A percentile compares a stretch with the other conserved stretches of the same genome.
These are phyloP conservation scores for Capsella bursapastoris DNA, from an alignment of 345 rosid genomes.

Conservation along the genomic window DNA sequence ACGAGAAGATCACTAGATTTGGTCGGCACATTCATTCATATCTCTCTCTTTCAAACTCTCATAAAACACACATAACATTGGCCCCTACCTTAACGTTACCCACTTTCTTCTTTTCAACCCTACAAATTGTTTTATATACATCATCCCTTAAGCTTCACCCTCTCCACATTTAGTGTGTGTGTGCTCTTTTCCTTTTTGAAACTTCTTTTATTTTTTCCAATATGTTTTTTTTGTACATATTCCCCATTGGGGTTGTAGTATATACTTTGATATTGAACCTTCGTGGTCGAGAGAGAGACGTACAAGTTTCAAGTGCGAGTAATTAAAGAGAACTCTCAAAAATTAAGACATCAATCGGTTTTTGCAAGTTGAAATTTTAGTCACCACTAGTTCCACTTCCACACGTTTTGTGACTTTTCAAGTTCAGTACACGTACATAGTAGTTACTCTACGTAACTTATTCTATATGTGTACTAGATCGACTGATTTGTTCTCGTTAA, in stretches of 20 bases:
- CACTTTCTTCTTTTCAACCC: constrained; percentile 41
- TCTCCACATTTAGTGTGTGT: constrained; percentile 42
- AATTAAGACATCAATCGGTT: no score
- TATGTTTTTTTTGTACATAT: neutral
- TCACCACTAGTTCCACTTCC: constrained; percentile 11
- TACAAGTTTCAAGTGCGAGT: constrained; percentile 28
- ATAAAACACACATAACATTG: constrained; percentile 29
- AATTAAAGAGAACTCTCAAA: constrained; percentile 4
- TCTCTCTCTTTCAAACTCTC: constrained; percentile 35
- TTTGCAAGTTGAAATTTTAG: constrained; percentile 11
- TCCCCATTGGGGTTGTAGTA: constrained; percentile 24
- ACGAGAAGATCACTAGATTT: constrained; percentile 45
- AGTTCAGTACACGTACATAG: neutral
- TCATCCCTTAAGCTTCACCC: constrained; percentile 34
- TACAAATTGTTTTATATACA: constrained; percentile 8
- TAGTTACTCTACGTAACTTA: neutral
- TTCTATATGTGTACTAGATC: neutral
- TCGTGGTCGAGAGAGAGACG: constrained; percentile 38
- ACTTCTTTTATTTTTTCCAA: neutral
- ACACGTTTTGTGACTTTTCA: constrained; percentile 13
- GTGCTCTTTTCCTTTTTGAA: neutral
- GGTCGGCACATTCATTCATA: constrained; percentile 43
- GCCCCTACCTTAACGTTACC: constrained; percentile 45
- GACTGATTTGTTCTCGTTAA: neutral
- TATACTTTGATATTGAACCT: constrained; percentile 34